phyloP scores from a whole-genome alignment of 192 early-diverging fungal species.

The Thamnidium elegans region DNA sequence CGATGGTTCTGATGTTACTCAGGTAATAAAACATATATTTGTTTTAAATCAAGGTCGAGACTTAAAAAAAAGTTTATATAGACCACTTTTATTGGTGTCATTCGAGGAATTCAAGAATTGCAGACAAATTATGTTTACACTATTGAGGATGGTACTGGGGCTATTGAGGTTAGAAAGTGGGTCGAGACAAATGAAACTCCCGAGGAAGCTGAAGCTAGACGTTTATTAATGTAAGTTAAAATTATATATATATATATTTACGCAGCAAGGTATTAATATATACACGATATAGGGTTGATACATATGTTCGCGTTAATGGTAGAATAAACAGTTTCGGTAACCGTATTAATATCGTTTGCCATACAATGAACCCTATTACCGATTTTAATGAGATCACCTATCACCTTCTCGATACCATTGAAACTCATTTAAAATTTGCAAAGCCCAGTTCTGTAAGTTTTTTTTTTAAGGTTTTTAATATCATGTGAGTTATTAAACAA shows the following conservation, averaged over 20 bases:
- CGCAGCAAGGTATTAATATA: not conserved
- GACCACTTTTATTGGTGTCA: conserved; percentile 70
- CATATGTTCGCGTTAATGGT: conserved; percentile 75
- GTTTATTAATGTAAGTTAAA: conserved; percentile 20
- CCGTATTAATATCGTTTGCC: conserved; percentile 49
- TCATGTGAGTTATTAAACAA: too few species aligned
- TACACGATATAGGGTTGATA: conserved; percentile 40
- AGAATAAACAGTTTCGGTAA: conserved; percentile 62
- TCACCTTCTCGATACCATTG: conserved; percentile 69
- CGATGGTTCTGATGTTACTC: conserved; percentile 66
- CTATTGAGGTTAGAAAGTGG: conserved; percentile 70
- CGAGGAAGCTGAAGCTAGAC: conserved; percentile 1
- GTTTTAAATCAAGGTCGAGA: not conserved
- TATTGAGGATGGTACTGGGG: conserved; percentile 80
- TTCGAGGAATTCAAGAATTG: conserved; percentile 55
- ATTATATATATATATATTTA: too few species aligned
- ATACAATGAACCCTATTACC: conserved; percentile 59
- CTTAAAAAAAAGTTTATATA: conserved; percentile 31
- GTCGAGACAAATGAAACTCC: conserved; percentile 38
- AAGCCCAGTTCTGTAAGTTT: conserved; percentile 11
- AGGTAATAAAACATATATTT: conserved; percentile 38
- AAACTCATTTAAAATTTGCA: conserved; percentile 60
- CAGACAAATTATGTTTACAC: conserved; percentile 63
- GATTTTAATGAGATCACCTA: conserved; percentile 76
- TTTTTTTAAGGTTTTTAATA: too few species aligned